Evolutionary conservation across 306 rosid species (phyloP).

Genomic region (Acacia acuminata): DNA sequence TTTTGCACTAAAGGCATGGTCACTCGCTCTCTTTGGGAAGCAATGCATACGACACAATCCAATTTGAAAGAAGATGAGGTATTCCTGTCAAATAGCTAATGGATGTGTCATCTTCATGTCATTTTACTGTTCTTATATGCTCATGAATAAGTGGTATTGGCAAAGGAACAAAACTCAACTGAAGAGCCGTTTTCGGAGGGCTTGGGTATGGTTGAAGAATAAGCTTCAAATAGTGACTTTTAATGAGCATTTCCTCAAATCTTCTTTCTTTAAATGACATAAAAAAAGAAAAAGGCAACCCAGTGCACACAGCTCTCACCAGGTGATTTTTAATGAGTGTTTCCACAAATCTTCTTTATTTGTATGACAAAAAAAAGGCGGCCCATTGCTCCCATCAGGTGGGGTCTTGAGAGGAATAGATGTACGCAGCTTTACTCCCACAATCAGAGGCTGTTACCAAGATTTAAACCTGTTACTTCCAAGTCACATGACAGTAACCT

Average conservation of each 20-base stretch:
- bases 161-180: constrained; percentile 10
- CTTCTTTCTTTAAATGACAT: background rate
- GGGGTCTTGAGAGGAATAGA: too few relatives aligned
- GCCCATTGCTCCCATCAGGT: too few relatives aligned
- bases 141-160: constrained; percentile 9
- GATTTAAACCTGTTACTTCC: too few relatives aligned
- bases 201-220: background rate
- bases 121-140: background rate
- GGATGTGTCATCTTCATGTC: constrained; percentile 17
- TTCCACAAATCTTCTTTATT: too few relatives aligned
- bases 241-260: background rate
- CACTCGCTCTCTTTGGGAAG: constrained; percentile 75
- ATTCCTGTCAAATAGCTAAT: constrained; percentile 26
- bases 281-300: too few relatives aligned
- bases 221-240: constrained; percentile 15
- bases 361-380: too few relatives aligned
- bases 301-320: too few relatives aligned
- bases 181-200: background rate
- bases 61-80: constrained; percentile 69
- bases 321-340: background rate
- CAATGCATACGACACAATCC: constrained; percentile 67
- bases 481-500: too few relatives aligned
- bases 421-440: too few relatives aligned
- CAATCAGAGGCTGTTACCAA: too few relatives aligned
- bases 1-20: constrained; percentile 87